phyloP scores from a whole-genome alignment of 768 basidiomycete species.

The Lactifluus piperatus region DNA sequence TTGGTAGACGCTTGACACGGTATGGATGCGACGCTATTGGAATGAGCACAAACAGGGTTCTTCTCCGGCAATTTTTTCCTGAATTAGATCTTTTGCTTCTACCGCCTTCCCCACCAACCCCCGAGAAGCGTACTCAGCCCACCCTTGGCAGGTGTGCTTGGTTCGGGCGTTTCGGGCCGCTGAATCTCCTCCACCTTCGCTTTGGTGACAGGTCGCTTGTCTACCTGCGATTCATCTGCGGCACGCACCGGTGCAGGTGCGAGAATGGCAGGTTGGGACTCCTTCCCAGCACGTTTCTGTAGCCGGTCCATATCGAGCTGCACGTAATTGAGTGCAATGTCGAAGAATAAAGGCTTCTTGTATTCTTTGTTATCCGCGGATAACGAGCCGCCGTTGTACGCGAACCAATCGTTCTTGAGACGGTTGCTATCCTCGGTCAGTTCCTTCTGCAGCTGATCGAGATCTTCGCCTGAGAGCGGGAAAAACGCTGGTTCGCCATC shows the following conservation, averaged over 20 bases:
- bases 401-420: constrained; percentile 72
- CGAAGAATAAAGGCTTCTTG: constrained; percentile 88
- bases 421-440: constrained; percentile 39
- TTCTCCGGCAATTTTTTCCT: background rate
- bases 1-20: background rate
- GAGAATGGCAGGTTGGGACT: constrained; percentile 25
- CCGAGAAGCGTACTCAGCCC: constrained; percentile 63
- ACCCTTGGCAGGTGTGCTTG: constrained; percentile 34
- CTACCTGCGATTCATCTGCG: constrained; percentile 25
- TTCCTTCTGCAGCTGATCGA: constrained; percentile 45
- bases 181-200: constrained; percentile 49
- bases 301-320: constrained; percentile 77
- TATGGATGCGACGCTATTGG: background rate
- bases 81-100: background rate
- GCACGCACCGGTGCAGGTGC: constrained; percentile 21
- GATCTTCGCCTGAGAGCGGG: constrained; percentile 35
- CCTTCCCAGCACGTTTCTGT: constrained; percentile 60
- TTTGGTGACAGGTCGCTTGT: constrained; percentile 43
- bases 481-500: constrained; percentile 42
- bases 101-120: constrained; percentile 71
- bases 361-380: constrained; percentile 37
- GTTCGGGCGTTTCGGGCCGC: constrained; percentile 43
- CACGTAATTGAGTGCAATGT: constrained; percentile 89
- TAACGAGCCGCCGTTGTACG: constrained; percentile 57
- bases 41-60: background rate